Percentiles rank a stretch among this genome's conserved stretches.
Evolutionary conservation across 352 stramenopile genomes (phyloP).

Genomic region (Phytophthora pluvialis): DNA sequence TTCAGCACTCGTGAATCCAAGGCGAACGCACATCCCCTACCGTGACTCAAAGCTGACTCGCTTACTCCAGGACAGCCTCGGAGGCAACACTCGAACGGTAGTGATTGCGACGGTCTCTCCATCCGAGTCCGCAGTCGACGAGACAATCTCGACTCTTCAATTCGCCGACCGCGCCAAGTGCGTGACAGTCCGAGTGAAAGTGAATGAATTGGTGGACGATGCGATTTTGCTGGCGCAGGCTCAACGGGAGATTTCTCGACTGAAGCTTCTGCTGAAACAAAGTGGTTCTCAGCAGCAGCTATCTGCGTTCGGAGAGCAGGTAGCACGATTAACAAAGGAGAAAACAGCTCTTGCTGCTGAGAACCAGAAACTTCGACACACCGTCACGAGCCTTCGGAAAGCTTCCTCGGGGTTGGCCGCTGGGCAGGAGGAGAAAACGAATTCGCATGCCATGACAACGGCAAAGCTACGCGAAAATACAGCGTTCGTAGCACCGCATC

Average conservation of each 20-base stretch:
- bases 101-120: conserved; percentile 92
- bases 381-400: conserved; percentile 30
- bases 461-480: conserved; percentile 7
- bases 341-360: conserved; percentile 54
- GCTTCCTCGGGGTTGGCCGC: not conserved
- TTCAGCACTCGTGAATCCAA: conserved; percentile 73
- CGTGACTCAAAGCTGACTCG: conserved; percentile 98
- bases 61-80: conserved; percentile 84
- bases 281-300: conserved; percentile 40
- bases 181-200: conserved; percentile 76
- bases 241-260: conserved; percentile 68
- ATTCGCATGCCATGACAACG: not conserved
- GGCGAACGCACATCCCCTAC: conserved; percentile 93
- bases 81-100: conserved; percentile 90
- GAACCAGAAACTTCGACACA: conserved; percentile 59
- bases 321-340: conserved; percentile 44
- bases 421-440: conserved; percentile 9
- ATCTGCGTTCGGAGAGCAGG: conserved; percentile 50
- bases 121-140: conserved; percentile 75
- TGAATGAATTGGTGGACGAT: conserved; percentile 86
- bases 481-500: not conserved
- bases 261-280: conserved; percentile 71
- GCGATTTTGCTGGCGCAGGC: conserved; percentile 77
- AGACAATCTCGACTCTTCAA: conserved; percentile 91
- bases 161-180: conserved; percentile 89